Evolutionary conservation across 139 green algal genomes (phyloP).

Genomic region (Volvox reticuliferus): DNA sequence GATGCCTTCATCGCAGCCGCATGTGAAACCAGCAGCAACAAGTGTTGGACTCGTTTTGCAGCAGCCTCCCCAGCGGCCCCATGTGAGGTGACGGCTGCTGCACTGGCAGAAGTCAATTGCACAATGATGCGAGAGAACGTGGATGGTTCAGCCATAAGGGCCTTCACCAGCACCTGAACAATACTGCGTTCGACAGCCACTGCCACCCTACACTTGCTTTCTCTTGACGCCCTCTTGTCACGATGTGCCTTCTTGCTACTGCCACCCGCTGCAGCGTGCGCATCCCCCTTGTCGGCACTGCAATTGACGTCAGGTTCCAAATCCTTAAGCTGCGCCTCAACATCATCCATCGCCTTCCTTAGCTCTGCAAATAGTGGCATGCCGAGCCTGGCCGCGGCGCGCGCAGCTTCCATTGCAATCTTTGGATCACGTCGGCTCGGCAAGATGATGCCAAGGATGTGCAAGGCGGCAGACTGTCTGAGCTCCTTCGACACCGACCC

Average conservation of each 20-base stretch:
- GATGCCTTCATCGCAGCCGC: neutral
- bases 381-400: neutral
- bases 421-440: slow-evolving; percentile 14
- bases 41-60: slow-evolving; percentile 41
- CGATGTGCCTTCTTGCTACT: neutral
- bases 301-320: neutral
- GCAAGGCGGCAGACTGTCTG: slow-evolving; percentile 2
- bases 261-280: neutral
- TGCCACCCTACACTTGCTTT: neutral
- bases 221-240: neutral
- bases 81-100: neutral
- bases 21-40: slow-evolving; percentile 54
- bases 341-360: neutral
- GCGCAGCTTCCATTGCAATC: slow-evolving; percentile 48
- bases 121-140: neutral
- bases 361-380: slow-evolving; percentile 14
- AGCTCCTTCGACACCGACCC: neutral
- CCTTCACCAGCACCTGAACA: slow-evolving; percentile 4
- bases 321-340: neutral
- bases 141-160: neutral
- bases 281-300: too few species aligned
- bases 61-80: neutral
- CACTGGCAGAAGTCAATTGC: slow-evolving; percentile 7
- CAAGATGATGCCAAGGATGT: slow-evolving; percentile 35
- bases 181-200: neutral